Conservation (phyloP, 2,329 filamentous ascomycete species). For the Hortaea sp. region DNA sequence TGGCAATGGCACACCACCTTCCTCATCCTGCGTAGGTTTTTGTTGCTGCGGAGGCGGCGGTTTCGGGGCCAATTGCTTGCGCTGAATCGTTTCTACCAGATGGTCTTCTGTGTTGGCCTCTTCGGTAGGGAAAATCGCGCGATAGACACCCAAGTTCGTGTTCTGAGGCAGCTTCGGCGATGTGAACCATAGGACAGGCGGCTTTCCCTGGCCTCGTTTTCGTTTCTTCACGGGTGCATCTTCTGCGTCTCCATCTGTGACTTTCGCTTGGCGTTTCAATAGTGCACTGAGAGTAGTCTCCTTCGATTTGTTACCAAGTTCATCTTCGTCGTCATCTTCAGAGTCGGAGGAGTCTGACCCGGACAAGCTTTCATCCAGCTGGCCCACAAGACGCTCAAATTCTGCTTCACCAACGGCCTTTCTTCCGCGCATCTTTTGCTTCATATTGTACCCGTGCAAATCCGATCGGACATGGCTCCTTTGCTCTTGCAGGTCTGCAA, state of each 20-base stretch:
- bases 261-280: constrained; percentile 70
- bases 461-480: constrained; percentile 81
- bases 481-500: constrained; percentile 67
- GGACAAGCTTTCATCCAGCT: constrained; percentile 84
- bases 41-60: constrained; percentile 36
- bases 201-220: constrained; percentile 51
- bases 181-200: constrained; percentile 76
- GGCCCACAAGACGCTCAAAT: constrained; percentile 76
- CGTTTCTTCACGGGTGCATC: constrained; percentile 40
- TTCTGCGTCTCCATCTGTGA: constrained; percentile 47
- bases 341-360: constrained; percentile 56
- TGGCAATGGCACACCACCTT: constrained; percentile 49
- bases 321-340: constrained; percentile 47
- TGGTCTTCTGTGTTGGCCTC: constrained; percentile 56
- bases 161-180: constrained; percentile 66
- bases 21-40: constrained; percentile 30
- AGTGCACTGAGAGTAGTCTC: constrained; percentile 66
- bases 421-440: constrained; percentile 71
- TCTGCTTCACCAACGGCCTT: constrained; percentile 66
- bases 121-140: constrained; percentile 62
- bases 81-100: constrained; percentile 58
- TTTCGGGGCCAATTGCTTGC: constrained; percentile 65
- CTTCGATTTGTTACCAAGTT: constrained; percentile 35
- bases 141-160: constrained; percentile 75
- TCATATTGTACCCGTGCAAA: constrained; percentile 87